Percentiles rank a stretch among this genome's conserved stretches.
Conservation (phyloP, 306 rosid genomes). For the Senna siamea region DNA sequence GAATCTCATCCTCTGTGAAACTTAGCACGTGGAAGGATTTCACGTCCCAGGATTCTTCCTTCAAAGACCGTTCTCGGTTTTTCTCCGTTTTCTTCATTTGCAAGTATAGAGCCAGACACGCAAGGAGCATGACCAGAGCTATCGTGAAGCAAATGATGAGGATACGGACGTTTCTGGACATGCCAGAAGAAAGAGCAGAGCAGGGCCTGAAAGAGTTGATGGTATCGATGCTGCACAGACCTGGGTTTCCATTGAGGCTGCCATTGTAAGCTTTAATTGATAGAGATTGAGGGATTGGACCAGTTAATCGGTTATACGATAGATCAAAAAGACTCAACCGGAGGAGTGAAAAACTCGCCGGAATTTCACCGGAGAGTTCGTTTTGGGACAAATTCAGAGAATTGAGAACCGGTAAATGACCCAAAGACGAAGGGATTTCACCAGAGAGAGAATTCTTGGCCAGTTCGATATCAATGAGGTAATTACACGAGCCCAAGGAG, state of each 20-base stretch:
- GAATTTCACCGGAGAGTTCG: slow-evolving; percentile 72
- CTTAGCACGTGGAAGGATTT: slow-evolving; percentile 84
- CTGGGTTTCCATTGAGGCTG: slow-evolving; percentile 72
- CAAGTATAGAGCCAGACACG: slow-evolving; percentile 43
- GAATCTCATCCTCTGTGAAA: slow-evolving; percentile 84
- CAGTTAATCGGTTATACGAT: slow-evolving; percentile 62
- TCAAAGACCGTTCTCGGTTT: slow-evolving; percentile 59
- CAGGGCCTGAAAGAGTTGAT: slow-evolving; percentile 57
- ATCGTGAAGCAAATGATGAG: slow-evolving; percentile 58
- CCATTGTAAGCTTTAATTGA: slow-evolving; percentile 73
- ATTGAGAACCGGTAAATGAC: slow-evolving; percentile 62
- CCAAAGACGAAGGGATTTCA: slow-evolving; percentile 68
- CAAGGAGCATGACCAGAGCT: slow-evolving; percentile 41
- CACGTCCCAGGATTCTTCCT: slow-evolving; percentile 86
- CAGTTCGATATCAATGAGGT: slow-evolving; percentile 57
- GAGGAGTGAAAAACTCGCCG: slow-evolving; percentile 56
- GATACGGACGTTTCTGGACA: slow-evolving; percentile 53
- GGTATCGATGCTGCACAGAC: slow-evolving; percentile 59
- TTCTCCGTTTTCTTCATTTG: slow-evolving; percentile 49
- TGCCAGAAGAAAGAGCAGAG: slow-evolving; percentile 41
- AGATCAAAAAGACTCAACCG: slow-evolving; percentile 76
- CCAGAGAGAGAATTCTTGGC: slow-evolving; percentile 62
- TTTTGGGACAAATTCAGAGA: slow-evolving; percentile 69
- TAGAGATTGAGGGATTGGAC: slow-evolving; percentile 65
- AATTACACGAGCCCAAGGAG: slow-evolving; percentile 58